Base-by-base conservation (phyloP, 306 rosid genomes). In the Acacia confusa region DNA sequence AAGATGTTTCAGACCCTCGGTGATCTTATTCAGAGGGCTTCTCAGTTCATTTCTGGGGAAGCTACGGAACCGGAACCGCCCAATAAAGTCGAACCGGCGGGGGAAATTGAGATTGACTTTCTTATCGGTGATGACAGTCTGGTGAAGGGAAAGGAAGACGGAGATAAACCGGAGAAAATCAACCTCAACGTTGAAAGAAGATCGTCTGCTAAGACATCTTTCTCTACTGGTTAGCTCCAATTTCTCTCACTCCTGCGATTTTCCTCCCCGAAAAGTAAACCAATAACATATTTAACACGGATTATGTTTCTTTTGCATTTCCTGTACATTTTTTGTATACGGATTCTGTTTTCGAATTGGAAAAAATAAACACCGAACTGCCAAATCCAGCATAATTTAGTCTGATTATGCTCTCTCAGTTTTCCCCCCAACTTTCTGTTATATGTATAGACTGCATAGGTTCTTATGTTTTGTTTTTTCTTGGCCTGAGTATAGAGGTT, bases 1-100 rank as follows among this genome's bases (percentile, higher is more conserved):
- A 87, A 88, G 14, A 74, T 80, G 88, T 91, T 93, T 68, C 89
- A 89, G 25, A 85, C 84, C 79, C 89, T 92, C 30, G 97, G 70
- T 83, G 94, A 86, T 82, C 94, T 93, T 61, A 89, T 95, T 78
- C 99, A 86, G 86, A 92, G 81, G 61, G 90, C 97, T 79, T 93
- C 97, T 67, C 73, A 70, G 17, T 76, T 92, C 79, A 88, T 95
- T 81, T 91, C 93, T 72, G 90, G 92, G 19, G 92, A 88, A 0
- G 28, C 27, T 20, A 83, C 76, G 74, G 40, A 32, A 15, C 74
- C 36, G 53, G 81, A 80, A 40, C 66, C 20, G 58, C 80, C 79
- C 45, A 40, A 66, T 84, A 72, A 85, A 4, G 19, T 68, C n/a
- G 78, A 85, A 63, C 78, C 82, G 48, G 80, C 38, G 76, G 84